Conservation (phyloP, 352 stramenopile species). For the Phytophthora ohioensis region DNA sequence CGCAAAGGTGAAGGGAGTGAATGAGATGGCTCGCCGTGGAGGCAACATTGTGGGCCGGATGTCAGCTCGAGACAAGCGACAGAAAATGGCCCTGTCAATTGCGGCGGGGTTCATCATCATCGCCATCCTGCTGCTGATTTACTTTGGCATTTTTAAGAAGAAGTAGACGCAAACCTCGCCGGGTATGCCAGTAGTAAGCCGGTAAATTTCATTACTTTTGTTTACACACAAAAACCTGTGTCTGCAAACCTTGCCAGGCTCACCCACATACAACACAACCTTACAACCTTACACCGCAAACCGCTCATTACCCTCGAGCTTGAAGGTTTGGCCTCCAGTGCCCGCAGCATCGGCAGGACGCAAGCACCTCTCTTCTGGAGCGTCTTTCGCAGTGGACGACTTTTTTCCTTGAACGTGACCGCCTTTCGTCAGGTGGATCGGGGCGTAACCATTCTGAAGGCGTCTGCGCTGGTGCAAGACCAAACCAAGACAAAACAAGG, state of each 20-base stretch:
- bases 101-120: conserved; percentile 84
- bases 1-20: conserved; percentile 85
- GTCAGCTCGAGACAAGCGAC: conserved; percentile 85
- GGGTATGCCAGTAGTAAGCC: conserved; percentile 11
- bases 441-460: conserved; percentile 71
- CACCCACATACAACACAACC: background rate
- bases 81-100: conserved; percentile 72
- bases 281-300: conserved; percentile 61
- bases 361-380: conserved; percentile 38
- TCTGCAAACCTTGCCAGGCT: background rate
- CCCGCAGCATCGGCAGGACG: conserved; percentile 44
- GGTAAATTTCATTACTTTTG: conserved; percentile 38
- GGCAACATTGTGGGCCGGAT: conserved; percentile 88
- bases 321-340: conserved; percentile 57
- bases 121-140: conserved; percentile 88
- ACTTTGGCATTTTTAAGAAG: conserved; percentile 92
- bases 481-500: conserved; percentile 55
- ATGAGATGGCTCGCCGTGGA: conserved; percentile 84
- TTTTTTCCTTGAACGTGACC: conserved; percentile 51
- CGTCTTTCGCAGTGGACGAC: conserved; percentile 21
- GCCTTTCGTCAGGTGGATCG: conserved; percentile 56
- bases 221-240: conserved; percentile 24
- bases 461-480: conserved; percentile 65
- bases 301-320: conserved; percentile 64
- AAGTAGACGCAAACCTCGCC: conserved; percentile 38